These are phyloP conservation scores for Colletotrichum nymphaeae DNA, from an alignment of 2,329 filamentous ascomycete genomes.

Conservation along the genomic window DNA sequence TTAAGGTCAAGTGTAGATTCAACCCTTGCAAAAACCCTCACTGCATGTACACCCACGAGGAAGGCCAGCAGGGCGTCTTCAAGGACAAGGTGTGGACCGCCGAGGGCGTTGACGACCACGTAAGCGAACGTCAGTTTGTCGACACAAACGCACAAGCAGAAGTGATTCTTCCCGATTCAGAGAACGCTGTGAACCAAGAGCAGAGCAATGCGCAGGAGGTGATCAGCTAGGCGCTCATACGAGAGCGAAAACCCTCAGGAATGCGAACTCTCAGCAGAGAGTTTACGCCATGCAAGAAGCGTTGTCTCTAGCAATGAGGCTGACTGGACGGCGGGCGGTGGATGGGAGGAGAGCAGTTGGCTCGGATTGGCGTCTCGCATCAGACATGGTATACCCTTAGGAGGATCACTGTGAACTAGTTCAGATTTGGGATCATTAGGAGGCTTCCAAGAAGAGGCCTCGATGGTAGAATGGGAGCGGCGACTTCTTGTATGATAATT, in stretches of 20 bases:
- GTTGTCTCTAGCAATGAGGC: constrained; percentile 5
- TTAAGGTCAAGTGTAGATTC: constrained; percentile 87
- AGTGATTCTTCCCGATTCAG: constrained; percentile 72
- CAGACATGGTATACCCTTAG: constrained; percentile 5
- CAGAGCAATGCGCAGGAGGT: constrained; percentile 51
- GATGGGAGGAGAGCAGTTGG: neutral
- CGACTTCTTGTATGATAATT: constrained; percentile 35
- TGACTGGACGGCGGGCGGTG: neutral
- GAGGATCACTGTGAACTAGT: neutral
- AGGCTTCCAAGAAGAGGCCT: constrained; percentile 8
- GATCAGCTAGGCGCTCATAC: constrained; percentile 41
- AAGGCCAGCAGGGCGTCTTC: constrained; percentile 88
- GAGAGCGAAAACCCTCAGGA: neutral
- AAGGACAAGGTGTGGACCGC: constrained; percentile 93
- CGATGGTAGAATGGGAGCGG: constrained; percentile 14
- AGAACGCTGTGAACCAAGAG: constrained; percentile 52
- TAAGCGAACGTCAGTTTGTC: constrained; percentile 91
- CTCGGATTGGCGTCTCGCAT: constrained; percentile 3
- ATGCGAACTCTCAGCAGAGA: neutral
- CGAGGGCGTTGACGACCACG: constrained; percentile 68
- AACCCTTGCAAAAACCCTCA: constrained; percentile 90
- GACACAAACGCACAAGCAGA: constrained; percentile 77
- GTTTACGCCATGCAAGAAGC: constrained; percentile 2
- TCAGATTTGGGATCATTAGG: neutral
- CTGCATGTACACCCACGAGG: constrained; percentile 90